Percentiles rank a stretch among this genome's conserved stretches.
Evolutionary conservation across 345 rosid species (phyloP).

Genomic region (Eucalyptus shirleyi): DNA sequence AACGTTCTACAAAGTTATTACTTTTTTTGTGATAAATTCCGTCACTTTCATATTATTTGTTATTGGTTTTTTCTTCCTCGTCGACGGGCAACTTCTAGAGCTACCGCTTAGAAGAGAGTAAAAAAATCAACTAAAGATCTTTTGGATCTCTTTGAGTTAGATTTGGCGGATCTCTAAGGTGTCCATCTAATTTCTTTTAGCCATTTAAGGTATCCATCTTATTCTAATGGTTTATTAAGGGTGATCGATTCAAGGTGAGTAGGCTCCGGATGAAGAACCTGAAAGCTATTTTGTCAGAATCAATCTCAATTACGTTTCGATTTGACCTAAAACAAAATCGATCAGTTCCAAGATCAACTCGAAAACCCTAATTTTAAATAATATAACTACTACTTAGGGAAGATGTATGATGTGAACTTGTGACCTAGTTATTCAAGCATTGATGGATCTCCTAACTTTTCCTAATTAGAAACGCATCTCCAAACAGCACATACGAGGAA

Average conservation of each 20-base stretch:
- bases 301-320: rapidly evolving
- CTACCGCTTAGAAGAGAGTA: neutral
- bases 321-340: neutral
- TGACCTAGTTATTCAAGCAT: neutral
- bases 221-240: neutral
- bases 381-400: neutral
- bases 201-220: neutral
- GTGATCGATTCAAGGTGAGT: neutral
- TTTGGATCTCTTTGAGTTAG: neutral
- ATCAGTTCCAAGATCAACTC: neutral
- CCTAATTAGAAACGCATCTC: neutral
- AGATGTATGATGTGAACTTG: neutral
- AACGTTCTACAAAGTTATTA: neutral
- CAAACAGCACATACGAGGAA: neutral
- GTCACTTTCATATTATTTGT: neutral
- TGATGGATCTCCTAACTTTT: neutral
- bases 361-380: neutral
- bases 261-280: rapidly evolving
- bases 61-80: neutral
- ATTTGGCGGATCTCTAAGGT: neutral
- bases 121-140: neutral
- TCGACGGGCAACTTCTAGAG: neutral
- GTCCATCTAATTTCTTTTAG: neutral
- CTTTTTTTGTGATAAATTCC: neutral
- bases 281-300: neutral